These are phyloP conservation scores for Gloeostereum incarnatum DNA, from an alignment of 768 basidiomycete species.

Conservation along the genomic window DNA sequence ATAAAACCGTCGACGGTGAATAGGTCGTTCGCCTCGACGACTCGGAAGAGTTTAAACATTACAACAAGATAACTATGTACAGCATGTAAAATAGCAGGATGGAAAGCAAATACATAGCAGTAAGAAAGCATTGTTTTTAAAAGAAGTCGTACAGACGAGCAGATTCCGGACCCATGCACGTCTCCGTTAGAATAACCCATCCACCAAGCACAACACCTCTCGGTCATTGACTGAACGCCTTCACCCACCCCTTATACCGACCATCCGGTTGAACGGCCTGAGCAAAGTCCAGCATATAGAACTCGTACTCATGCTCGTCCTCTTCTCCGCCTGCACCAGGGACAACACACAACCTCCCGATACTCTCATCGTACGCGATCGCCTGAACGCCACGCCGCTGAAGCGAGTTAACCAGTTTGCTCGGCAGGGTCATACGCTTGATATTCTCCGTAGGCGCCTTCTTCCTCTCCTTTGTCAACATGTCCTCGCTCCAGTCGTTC, in stretches of 20 bases:
- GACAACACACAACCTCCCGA: conserved; percentile 49
- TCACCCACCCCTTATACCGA: conserved; percentile 21
- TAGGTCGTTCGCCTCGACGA: too few relatives aligned
- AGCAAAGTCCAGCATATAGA: conserved; percentile 44
- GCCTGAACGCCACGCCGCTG: conserved; percentile 27
- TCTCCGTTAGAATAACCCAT: too few relatives aligned
- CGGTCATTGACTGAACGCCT: conserved; percentile 19
- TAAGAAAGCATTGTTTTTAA: too few relatives aligned
- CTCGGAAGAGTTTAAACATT: too few relatives aligned
- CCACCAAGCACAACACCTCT: conserved; percentile 18
- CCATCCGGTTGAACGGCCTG: conserved; percentile 15
- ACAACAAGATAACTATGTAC: too few relatives aligned
- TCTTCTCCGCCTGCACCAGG: too few relatives aligned
- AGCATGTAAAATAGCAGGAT: too few relatives aligned
- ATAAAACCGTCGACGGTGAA: too few relatives aligned
- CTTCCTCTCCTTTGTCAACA: conserved; percentile 15
- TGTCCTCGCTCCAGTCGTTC: conserved; percentile 12
- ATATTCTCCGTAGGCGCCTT: conserved; percentile 10
- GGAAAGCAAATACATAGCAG: too few relatives aligned
- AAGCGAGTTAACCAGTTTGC: conserved; percentile 8
- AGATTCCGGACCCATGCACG: too few relatives aligned
- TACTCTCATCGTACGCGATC: conserved; percentile 59
- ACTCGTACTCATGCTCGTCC: conserved; percentile 21
- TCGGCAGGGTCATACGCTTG: conserved; percentile 7
- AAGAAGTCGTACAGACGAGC: too few relatives aligned